A percentile compares a stretch with the other conserved stretches of the same genome.
Evolutionary conservation across 352 stramenopile genomes (phyloP).

Genomic region (Blastocystis sp.): DNA sequence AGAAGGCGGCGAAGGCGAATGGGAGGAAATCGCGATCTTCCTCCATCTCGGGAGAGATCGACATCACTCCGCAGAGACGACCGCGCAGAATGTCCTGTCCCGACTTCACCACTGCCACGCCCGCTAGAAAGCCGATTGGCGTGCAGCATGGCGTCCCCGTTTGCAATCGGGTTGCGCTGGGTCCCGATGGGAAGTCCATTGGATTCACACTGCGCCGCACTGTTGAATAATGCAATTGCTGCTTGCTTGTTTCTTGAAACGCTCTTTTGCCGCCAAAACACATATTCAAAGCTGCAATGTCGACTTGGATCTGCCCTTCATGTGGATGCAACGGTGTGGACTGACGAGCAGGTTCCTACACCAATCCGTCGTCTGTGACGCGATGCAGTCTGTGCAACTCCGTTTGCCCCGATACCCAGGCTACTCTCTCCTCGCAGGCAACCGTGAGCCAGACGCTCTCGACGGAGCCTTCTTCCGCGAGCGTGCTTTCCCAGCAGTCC

Average conservation of each 20-base stretch:
- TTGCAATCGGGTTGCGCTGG: neutral
- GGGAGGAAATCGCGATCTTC: constrained; percentile 1
- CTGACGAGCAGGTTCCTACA: constrained; percentile 37
- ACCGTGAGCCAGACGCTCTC: constrained; percentile 6
- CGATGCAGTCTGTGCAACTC: constrained; percentile 56
- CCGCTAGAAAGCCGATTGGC: neutral
- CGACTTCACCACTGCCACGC: neutral
- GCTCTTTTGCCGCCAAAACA: neutral
- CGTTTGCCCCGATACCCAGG: neutral
- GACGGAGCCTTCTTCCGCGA: neutral
- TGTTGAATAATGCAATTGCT: neutral
- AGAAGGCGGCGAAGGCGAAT: neutral
- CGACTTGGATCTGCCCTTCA: constrained; percentile 30
- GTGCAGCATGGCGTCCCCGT: neutral
- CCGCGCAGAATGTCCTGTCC: neutral
- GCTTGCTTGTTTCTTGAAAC: neutral
- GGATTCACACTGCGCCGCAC: constrained; percentile 3
- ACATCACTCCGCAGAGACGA: neutral
- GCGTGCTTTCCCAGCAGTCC: constrained; percentile 26
- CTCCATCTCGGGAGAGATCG: neutral
- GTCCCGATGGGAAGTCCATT: constrained; percentile 1
- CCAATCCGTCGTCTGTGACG: constrained; percentile 23
- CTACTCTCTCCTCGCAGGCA: neutral
- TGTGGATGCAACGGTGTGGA: neutral
- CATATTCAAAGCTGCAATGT: neutral